phyloP scores from a whole-genome alignment of 805 yeast genomes.

The Cephaloascus fragrans region DNA sequence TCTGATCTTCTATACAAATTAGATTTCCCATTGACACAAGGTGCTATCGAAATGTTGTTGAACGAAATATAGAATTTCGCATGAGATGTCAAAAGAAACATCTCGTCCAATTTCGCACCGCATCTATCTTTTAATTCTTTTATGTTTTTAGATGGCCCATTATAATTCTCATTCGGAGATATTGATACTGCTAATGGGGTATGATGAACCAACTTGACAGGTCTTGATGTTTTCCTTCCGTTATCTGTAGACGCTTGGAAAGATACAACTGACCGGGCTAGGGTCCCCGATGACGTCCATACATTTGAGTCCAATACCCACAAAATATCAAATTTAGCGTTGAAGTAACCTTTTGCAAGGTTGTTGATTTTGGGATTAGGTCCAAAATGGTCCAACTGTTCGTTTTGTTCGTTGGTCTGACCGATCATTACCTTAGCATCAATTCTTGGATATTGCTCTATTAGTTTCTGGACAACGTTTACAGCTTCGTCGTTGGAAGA shows the following conservation, averaged over 20 bases:
- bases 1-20: conserved; percentile 65
- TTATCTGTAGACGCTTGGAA: conserved; percentile 40
- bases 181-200: conserved; percentile 56
- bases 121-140: conserved; percentile 11
- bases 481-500: conserved; percentile 54
- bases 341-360: conserved; percentile 66
- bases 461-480: conserved; percentile 39
- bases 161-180: too few relatives aligned
- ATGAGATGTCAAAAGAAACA: conserved; percentile 78
- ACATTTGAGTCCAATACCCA: conserved; percentile 88
- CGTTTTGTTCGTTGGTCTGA: conserved; percentile 10
- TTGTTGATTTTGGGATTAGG: conserved; percentile 89
- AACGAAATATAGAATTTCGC: conserved; percentile 76
- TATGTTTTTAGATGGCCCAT: conserved; percentile 9
- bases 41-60: conserved; percentile 66
- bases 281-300: conserved; percentile 59
- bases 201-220: conserved; percentile 71
- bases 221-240: conserved; percentile 27
- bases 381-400: conserved; percentile 42
- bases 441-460: conserved; percentile 42
- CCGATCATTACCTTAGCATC: conserved; percentile 54
- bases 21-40: conserved; percentile 88
- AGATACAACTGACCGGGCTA: conserved; percentile 53
- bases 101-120: conserved; percentile 73
- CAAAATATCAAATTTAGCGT: conserved; percentile 60